A percentile compares a stretch with the other conserved stretches of the same genome.
phyloP scores from a whole-genome alignment of 177 flowering plant species.

The Vitis hybrid region DNA sequence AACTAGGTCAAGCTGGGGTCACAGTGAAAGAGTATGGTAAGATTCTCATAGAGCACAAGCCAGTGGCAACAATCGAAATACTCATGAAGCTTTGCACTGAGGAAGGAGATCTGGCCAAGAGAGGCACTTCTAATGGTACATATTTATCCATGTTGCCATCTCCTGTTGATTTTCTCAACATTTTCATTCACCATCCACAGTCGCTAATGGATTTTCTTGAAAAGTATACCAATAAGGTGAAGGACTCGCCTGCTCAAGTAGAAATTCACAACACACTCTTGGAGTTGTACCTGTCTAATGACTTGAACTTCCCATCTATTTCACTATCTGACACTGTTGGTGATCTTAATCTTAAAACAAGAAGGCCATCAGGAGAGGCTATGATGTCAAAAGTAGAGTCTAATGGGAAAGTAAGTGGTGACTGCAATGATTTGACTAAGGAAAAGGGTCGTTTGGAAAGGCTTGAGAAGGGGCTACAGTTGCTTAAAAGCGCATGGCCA shows the following conservation, averaged over 20 bases:
- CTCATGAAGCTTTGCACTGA: slow-evolving; percentile 88
- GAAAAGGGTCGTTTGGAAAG: slow-evolving; percentile 55
- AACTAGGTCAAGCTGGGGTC: slow-evolving; percentile 89
- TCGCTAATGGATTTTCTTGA: slow-evolving; percentile 93
- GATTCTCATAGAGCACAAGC: slow-evolving; percentile 91
- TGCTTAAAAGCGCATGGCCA: slow-evolving; percentile 89
- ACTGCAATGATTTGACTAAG: slow-evolving; percentile 27
- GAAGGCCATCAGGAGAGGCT: slow-evolving; percentile 25
- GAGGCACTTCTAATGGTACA: slow-evolving; percentile 44
- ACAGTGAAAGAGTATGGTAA: slow-evolving; percentile 95
- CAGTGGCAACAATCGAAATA: slow-evolving; percentile 82
- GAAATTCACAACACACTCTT: slow-evolving; percentile 91
- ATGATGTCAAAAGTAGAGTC: slow-evolving; percentile 31
- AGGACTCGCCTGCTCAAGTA: slow-evolving; percentile 90
- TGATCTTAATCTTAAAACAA: slow-evolving; percentile 26
- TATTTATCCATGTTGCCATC: slow-evolving; percentile 84
- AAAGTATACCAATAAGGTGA: slow-evolving; percentile 75
- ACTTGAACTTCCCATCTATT: slow-evolving; percentile 72
- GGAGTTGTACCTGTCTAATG: slow-evolving; percentile 86
- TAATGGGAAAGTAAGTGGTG: slow-evolving; percentile 41
- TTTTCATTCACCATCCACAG: slow-evolving; percentile 83
- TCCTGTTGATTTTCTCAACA: slow-evolving; percentile 93
- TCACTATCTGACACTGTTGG: slow-evolving; percentile 43
- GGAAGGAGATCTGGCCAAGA: slow-evolving; percentile 54
- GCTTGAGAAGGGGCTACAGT: slow-evolving; percentile 63